A percentile compares a stretch with the other conserved stretches of the same genome.
phyloP scores from a whole-genome alignment of 495 filamentous ascomycete genomes.

The Aspergillus incahuasiensis region DNA sequence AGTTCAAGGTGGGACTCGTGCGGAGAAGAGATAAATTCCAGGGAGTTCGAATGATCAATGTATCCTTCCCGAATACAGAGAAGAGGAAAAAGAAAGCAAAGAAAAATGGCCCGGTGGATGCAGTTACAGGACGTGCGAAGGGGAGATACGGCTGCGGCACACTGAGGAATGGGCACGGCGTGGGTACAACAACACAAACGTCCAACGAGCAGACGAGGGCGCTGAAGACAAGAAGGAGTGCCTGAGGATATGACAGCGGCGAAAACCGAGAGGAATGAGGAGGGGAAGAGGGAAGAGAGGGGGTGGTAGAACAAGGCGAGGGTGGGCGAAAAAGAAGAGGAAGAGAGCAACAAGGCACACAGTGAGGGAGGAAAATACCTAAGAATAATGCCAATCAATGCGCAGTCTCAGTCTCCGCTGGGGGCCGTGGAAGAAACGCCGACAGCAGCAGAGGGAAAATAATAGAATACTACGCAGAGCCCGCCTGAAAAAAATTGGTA shows the following conservation, averaged over 20 bases:
- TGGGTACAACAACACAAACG: slow-evolving; percentile 19
- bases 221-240: slow-evolving; percentile 14
- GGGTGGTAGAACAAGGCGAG: slow-evolving; percentile 20
- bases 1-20: slow-evolving; percentile 20
- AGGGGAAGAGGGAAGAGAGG: slow-evolving; percentile 16
- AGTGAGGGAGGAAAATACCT: slow-evolving; percentile 8
- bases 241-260: slow-evolving; percentile 22
- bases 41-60: slow-evolving; percentile 19
- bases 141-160: slow-evolving; percentile 19
- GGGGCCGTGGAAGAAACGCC: slow-evolving; percentile 16
- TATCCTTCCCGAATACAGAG: slow-evolving; percentile 16
- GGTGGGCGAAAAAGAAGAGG: slow-evolving; percentile 11
- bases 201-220: slow-evolving; percentile 7
- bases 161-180: slow-evolving; percentile 23
- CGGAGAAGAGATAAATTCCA: slow-evolving; percentile 16
- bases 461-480: slow-evolving; percentile 4
- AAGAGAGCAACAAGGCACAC: neutral
- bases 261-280: slow-evolving; percentile 16
- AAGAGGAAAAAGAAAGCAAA: slow-evolving; percentile 9
- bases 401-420: slow-evolving; percentile 1
- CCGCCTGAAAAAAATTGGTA: slow-evolving; percentile 13
- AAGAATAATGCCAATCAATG: slow-evolving; percentile 14
- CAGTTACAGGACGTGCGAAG: slow-evolving; percentile 19
- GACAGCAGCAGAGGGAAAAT: slow-evolving; percentile 10
- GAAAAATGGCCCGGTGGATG: slow-evolving; percentile 13